Base-by-base conservation (phyloP, 2,329 filamentous ascomycete species). In the Colletotrichum sp. region DNA sequence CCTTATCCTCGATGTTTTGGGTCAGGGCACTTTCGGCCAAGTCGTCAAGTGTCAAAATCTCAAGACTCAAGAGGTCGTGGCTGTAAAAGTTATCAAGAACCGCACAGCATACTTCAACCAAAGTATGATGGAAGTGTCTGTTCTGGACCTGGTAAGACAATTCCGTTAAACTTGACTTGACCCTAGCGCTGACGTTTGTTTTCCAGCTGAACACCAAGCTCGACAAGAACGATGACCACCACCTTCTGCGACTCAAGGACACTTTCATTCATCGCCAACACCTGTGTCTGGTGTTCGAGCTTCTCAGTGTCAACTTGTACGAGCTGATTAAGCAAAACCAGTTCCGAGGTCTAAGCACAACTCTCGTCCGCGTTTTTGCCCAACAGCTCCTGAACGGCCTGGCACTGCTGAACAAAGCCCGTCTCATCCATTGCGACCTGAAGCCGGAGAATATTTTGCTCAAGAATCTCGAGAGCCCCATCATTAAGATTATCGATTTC, bases 71-170 rank as follows among this genome's bases (percentile, higher is more conserved):
- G 97, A 99, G 86, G 97, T 99, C 52, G 97, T 99, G 61, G 97
- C 97, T 5, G 97, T 99, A 80, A 99, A 99, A 87, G 97, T 99
- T 71, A 97, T 99, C 87, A 99, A 99, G 88, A 99, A 99, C 86
- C 93, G 96, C 81, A 99, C 97, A 3, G 97, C 97, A 49, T 99
- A 99, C 85, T 99, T 99, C 88, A 99, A 99, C 83, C 97, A 99
- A 86, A 99, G 97, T 85, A 99, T 99, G 97, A 99, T 99, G 97
- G 97, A 99, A 84, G 97, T 99, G 36, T 99, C 97, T 3, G 97
- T 99, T 29, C 89, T 99, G 74, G 97, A 99, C 85, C 84, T 99
- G 89, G 95, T 98, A 89, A 74, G 92, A 80, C 69, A 16, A 62
- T 29, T 55, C 34, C 69, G 13, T 36, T 25, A 8, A 22, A 27